Evolutionary conservation across 2,329 filamentous ascomycete genomes (phyloP).

Genomic region (Cordyceps militaris): DNA sequence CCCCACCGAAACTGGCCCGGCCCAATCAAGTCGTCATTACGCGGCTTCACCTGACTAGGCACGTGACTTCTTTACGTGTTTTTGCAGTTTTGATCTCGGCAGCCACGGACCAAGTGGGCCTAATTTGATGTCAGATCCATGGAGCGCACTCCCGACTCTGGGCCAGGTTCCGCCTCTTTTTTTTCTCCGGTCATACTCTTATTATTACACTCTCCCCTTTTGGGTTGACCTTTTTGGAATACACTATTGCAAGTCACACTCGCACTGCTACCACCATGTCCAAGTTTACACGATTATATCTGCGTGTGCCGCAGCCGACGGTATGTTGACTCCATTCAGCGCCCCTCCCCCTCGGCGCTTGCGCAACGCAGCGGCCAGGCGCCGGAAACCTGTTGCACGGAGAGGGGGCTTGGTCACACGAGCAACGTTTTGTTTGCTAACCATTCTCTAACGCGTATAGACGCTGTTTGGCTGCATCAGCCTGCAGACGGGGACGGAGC

Average conservation of each 20-base stretch:
- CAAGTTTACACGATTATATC: slow-evolving; percentile 25
- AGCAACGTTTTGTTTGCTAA: neutral
- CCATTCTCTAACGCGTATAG: slow-evolving; percentile 36
- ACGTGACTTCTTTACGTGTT: neutral
- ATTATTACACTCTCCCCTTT: neutral
- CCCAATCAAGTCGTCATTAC: neutral
- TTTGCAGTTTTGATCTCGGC: slow-evolving; percentile 9
- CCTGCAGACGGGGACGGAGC: slow-evolving; percentile 76
- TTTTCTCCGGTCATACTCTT: slow-evolving; percentile 3
- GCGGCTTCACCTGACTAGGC: neutral
- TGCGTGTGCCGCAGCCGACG: slow-evolving; percentile 35
- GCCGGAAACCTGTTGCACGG: neutral
- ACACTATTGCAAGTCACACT: neutral
- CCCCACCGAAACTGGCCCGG: neutral
- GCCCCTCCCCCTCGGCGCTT: neutral
- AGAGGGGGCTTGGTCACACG: neutral
- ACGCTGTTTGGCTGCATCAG: slow-evolving; percentile 80
- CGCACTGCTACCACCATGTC: slow-evolving; percentile 5
- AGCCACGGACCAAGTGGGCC: slow-evolving; percentile 12
- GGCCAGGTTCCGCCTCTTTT: slow-evolving; percentile 2
- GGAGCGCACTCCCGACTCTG: neutral
- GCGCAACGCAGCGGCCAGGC: neutral
- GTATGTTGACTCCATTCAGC: slow-evolving; percentile 22
- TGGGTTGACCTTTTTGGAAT: neutral
- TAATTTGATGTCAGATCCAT: slow-evolving; percentile 12